Evolutionary conservation across 2,329 filamentous ascomycete species (phyloP).

Genomic region (Neonectria magnoliae): DNA sequence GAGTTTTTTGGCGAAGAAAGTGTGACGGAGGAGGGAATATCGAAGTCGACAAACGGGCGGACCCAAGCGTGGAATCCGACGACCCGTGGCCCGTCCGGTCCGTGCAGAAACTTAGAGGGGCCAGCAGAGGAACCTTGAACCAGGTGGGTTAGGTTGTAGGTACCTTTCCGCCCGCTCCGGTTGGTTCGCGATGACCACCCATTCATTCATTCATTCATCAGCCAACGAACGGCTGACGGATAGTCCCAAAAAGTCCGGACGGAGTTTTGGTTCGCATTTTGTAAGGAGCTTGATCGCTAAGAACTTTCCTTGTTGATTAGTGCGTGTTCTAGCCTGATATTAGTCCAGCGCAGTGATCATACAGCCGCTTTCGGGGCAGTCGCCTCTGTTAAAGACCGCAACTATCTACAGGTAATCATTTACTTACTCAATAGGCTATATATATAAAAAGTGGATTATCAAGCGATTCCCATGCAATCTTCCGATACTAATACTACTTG

Average conservation of each 20-base stretch:
- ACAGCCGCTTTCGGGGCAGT: too few species aligned
- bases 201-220: background rate
- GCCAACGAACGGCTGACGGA: background rate
- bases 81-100: background rate
- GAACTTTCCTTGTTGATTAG: background rate
- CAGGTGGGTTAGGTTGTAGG: background rate
- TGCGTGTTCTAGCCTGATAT: too few species aligned
- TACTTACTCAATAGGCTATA: too few species aligned
- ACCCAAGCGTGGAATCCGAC: constrained; percentile 8
- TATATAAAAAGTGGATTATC: too few species aligned
- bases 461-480: too few species aligned
- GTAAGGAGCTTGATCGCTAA: background rate
- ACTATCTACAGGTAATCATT: too few species aligned
- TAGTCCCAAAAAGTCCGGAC: background rate
- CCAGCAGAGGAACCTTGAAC: background rate
- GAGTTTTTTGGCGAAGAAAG: background rate
- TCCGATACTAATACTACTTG: too few species aligned
- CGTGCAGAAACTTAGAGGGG: constrained; percentile 15
- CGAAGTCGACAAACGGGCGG: constrained; percentile 4
- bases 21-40: constrained; percentile 19
- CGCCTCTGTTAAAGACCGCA: too few species aligned
- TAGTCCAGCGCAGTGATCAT: too few species aligned
- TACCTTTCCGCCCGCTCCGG: constrained; percentile 13
- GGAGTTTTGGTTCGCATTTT: background rate
- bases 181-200: constrained; percentile 8